Evolutionary conservation across 1,284 basidiomycete species (phyloP), one percentile per base, ranked within the genome.

Genomic region (Exobasidium rhododendri): DNA sequence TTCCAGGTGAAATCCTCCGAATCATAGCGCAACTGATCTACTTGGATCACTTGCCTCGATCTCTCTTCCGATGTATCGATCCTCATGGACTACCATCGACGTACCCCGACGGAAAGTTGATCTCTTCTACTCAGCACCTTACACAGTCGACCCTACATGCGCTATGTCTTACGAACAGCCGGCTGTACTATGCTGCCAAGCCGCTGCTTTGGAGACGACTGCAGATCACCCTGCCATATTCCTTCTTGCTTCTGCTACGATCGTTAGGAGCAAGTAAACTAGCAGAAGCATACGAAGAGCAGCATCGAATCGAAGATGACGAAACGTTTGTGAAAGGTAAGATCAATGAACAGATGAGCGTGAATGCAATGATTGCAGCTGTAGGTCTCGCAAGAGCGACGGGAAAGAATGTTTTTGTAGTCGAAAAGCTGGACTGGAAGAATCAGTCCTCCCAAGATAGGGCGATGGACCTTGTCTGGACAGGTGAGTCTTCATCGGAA

Each of bases 151-250:
- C 67, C 24, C 73, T 79, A 50, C 75, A 73, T 61, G 60, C 65
- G 30, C 66, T 79, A 49, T 78, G 75, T 46, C 68, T 78, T n/a
- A 72, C 74, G 52, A 76, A 68, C 62, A 64, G 65, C 20, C 65
- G 73, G 4, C 75, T 77, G 55, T 74, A 74, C 52, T 59, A 67
- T 45, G 69, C 74, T 46, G 73, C 77, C 1, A 62, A 74, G 29
- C 74, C 75, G 6, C 67, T 79, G 10, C 62, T 79, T 20, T 77
- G 74, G 59, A 56, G 77, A 13, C 63, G 75, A 26, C 66, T 79
- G 31, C 75, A 77, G 52, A 74, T 79, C 61, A 77, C 71, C 2
- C 61, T 78, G 1, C 77, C 77, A 0, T 73, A 73, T 61, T 69
- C 69, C 56, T 79, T 79, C 64, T 67, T 72, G 46, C 58, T 74